Conservation (phyloP, 2,329 filamentous ascomycete species). For the Trichophyton mentagrophytes region DNA sequence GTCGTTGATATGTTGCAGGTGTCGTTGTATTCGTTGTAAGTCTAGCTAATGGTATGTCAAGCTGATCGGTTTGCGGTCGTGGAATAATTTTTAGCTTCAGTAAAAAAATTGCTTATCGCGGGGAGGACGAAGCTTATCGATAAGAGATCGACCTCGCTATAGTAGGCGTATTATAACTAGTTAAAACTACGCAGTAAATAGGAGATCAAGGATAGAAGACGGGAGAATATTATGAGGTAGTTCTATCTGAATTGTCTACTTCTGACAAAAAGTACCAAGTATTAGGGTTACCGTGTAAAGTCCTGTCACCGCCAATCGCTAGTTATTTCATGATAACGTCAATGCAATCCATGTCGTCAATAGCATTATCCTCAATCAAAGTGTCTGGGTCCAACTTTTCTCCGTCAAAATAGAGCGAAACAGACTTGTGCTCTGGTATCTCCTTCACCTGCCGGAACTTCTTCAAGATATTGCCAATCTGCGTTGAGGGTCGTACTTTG, state of each 20-base stretch:
- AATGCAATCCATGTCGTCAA: constrained; percentile 61
- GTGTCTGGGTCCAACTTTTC: constrained; percentile 51
- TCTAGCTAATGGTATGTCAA: no score
- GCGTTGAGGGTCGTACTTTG: constrained; percentile 36
- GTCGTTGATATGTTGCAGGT: background rate
- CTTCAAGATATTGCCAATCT: constrained; percentile 48
- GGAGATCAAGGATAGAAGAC: no score
- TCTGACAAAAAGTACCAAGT: background rate
- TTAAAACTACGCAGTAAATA: no score
- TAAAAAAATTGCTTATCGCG: constrained; percentile 1
- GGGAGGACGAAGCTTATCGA: constrained; percentile 1
- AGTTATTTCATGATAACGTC: constrained; percentile 54
- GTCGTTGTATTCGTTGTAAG: background rate
- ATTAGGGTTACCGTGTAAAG: background rate
- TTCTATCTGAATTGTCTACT: no score
- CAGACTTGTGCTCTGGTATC: constrained; percentile 39
- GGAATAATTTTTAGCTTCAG: background rate
- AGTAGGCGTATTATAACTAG: no score
- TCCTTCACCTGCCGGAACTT: constrained; percentile 47
- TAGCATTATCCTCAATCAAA: constrained; percentile 53
- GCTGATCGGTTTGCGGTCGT: background rate
- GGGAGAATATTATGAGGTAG: no score
- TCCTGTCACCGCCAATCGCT: background rate
- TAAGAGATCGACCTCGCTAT: background rate
- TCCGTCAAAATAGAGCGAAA: constrained; percentile 63